phyloP scores from a whole-genome alignment of 2,329 filamentous ascomycete genomes.

The Epichloe sibirici region DNA sequence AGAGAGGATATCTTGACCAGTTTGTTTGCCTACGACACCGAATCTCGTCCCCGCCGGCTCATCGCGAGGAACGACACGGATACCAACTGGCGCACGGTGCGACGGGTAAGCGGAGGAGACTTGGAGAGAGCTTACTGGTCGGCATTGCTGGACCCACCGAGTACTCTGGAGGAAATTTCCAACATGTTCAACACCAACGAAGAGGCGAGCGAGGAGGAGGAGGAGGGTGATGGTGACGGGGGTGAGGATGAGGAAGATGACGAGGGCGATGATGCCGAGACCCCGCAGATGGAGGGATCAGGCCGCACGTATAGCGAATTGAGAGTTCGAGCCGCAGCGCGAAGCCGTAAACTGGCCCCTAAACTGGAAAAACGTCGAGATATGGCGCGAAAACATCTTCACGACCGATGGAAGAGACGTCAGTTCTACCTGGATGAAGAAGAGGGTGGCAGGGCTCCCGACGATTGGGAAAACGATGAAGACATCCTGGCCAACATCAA shows the following conservation, averaged over 20 bases:
- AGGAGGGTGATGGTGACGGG: slow-evolving; percentile 12
- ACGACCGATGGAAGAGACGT: slow-evolving; percentile 64
- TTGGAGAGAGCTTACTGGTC: slow-evolving; percentile 29
- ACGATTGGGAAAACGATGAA: slow-evolving; percentile 50
- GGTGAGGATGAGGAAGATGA: slow-evolving; percentile 13
- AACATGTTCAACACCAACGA: slow-evolving; percentile 24
- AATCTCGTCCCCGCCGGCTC: slow-evolving; percentile 17
- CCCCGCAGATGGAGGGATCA: slow-evolving; percentile 3
- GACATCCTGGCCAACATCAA: slow-evolving; percentile 35
- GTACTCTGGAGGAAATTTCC: slow-evolving; percentile 30
- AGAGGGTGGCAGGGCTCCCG: slow-evolving; percentile 56
- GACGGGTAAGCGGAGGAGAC: slow-evolving; percentile 18
- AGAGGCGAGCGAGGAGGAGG: slow-evolving; percentile 15
- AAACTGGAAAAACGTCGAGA: slow-evolving; percentile 28
- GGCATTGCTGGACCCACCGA: slow-evolving; percentile 33
- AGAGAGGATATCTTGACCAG: slow-evolving; percentile 48
- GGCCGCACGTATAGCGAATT: slow-evolving; percentile 27
- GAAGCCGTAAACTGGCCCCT: slow-evolving; percentile 22
- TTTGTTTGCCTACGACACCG: slow-evolving; percentile 31
- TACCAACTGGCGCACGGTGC: slow-evolving; percentile 23
- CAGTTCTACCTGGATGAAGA: slow-evolving; percentile 80
- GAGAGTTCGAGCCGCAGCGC: slow-evolving; percentile 24
- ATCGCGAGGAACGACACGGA: slow-evolving; percentile 20
- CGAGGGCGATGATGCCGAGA: slow-evolving; percentile 12
- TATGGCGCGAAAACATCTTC: slow-evolving; percentile 40